These are phyloP conservation scores for Camellia japonica DNA, from an alignment of 148 eudicot species.

Conservation along the genomic window DNA sequence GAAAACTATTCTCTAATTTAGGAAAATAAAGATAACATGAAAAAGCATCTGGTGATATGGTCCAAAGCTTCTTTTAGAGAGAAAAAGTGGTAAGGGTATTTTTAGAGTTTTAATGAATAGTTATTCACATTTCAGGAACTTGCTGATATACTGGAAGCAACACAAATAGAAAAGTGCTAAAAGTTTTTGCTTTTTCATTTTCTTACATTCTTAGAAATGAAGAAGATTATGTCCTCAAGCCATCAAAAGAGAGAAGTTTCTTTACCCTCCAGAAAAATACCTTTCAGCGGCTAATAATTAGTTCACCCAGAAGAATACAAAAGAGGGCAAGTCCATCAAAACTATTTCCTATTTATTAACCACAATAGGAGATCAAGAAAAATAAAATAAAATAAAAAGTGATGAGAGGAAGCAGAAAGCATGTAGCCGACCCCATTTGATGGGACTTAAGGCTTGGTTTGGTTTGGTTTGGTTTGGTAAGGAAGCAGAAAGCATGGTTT, in stretches of 20 bases:
- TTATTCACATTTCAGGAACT: background rate
- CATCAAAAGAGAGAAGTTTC: conserved; percentile 7
- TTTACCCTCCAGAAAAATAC: background rate
- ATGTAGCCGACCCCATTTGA: no score
- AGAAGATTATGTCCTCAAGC: background rate
- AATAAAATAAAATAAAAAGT: background rate
- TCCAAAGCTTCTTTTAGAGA: background rate
- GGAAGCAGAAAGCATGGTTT: background rate
- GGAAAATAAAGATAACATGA: no score
- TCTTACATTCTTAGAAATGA: background rate
- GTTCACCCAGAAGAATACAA: background rate
- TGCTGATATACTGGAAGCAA: conserved; percentile 3
- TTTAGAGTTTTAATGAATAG: background rate
- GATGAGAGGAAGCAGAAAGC: background rate
- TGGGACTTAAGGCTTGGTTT: no score
- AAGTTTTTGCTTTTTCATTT: background rate
- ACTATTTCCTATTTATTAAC: background rate
- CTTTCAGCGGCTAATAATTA: background rate
- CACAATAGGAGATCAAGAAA: background rate
- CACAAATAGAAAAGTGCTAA: background rate
- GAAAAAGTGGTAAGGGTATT: background rate
- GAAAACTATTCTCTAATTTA: background rate
- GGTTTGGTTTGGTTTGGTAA: no score
- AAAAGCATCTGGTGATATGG: background rate
- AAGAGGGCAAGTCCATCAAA: background rate